Evolutionary conservation across 441 rosid genomes (phyloP), one percentile per base, ranked within the genome.

Genomic region (Populus tomentosa): DNA sequence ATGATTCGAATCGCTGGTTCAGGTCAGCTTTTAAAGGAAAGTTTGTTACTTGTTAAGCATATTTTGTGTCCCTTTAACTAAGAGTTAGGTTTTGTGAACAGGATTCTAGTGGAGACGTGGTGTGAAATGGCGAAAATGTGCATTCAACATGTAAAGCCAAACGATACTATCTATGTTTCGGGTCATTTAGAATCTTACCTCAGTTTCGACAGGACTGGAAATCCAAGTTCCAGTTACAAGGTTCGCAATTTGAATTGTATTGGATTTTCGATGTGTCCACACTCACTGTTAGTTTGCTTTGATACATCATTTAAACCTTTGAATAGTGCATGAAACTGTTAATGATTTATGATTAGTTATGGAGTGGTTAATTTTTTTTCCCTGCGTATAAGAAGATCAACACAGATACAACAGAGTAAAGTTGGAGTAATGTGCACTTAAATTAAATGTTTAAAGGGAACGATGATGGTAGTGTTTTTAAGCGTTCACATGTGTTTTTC

Each of bases 151-250:
- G 42, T 93, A 82, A 88, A 85, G 80, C 87, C 40, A 32, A 80
- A 90, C 75, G 99, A 93, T 84, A 73, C 68, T 23, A 79, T 90
- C 11, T 88, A 80, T 83, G 94, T 95, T 73, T 86, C 90, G 0
- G 98, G 97, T 40, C 75, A 20, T 5, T 85, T 95, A 20, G 77
- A 16, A 33, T 86, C 84, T 36, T 84, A 78, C 76, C 28, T 65
- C 40, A 77, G 74, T 65, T 50, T 73, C 71, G 76, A 66, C 26
- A 13, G 67, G 66, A 71, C 81, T 75, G 89, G 82, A 64, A 76
- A 75, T n/a, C 80, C 26, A 62, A 20, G 33, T 36, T 30, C 84
- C 16, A 10, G 11, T 23, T 87, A 87, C 75, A 61, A 81, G 95
- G 98, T 93, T 75, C 24, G 32, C 38, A 59, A 11, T 35, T 10